Conservation (phyloP, 768 basidiomycete species). For the Pisolithus albus region DNA sequence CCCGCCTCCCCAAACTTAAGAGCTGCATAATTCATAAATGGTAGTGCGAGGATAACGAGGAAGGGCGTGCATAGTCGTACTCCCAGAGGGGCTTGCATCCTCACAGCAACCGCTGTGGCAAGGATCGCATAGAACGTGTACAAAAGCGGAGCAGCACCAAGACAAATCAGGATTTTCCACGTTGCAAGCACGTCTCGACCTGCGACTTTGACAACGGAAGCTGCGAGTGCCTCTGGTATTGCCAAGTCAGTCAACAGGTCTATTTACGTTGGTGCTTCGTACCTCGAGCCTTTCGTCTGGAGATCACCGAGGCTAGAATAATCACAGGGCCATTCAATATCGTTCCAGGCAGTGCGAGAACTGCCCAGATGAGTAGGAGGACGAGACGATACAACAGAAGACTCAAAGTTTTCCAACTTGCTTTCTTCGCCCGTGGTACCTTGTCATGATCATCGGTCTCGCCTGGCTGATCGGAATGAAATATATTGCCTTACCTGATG, state of each 20-base stretch:
- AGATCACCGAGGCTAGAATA: conserved; percentile 80
- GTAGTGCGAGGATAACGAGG: conserved; percentile 63
- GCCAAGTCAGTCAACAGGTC: neutral
- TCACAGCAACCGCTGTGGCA: conserved; percentile 66
- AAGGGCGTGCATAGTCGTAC: conserved; percentile 75
- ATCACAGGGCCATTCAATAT: conserved; percentile 92
- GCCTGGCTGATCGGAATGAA: neutral
- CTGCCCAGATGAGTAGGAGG: conserved; percentile 73
- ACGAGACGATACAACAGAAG: conserved; percentile 76
- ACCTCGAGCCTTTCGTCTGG: conserved; percentile 88
- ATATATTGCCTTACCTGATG: conserved; percentile 59
- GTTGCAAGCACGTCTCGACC: conserved; percentile 96
- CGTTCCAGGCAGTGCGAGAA: conserved; percentile 83
- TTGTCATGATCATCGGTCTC: conserved; percentile 20
- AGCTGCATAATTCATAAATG: conserved; percentile 87
- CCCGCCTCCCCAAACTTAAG: conserved; percentile 98
- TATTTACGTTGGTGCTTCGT: neutral
- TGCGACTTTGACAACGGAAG: conserved; percentile 89
- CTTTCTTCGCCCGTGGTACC: conserved; percentile 84
- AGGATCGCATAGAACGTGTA: conserved; percentile 79
- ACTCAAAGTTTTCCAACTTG: conserved; percentile 80
- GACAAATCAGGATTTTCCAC: conserved; percentile 93
- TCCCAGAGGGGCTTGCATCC: conserved; percentile 52
- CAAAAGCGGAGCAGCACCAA: conserved; percentile 83
- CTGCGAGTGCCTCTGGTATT: conserved; percentile 82